Evolutionary conservation across 345 rosid genomes (phyloP).

Genomic region (Triadica sebifera): DNA sequence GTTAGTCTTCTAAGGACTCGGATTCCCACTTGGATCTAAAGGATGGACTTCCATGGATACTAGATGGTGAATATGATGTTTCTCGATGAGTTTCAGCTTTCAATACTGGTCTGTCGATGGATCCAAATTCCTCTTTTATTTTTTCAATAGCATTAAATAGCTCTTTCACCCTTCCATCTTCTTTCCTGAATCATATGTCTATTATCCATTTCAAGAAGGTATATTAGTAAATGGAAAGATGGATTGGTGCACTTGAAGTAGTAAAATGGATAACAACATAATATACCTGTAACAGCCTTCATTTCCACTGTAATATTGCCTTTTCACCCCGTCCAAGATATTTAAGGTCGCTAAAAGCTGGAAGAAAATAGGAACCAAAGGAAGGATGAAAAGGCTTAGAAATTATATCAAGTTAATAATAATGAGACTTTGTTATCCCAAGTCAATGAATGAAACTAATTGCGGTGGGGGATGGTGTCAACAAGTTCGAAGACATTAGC

Average conservation of each 20-base stretch:
- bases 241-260: not conserved
- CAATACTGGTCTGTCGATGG: constrained; percentile 61
- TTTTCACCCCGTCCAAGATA: constrained; percentile 11
- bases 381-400: not conserved
- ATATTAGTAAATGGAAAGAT: not conserved
- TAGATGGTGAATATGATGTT: constrained; percentile 29
- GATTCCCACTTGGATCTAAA: constrained; percentile 21
- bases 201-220: not conserved
- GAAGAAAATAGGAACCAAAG: not conserved
- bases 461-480: not conserved
- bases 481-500: not conserved
- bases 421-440: not conserved
- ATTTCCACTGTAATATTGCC: constrained; percentile 30
- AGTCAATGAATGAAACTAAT: not conserved
- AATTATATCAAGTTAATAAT: too few relatives aligned
- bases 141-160: constrained; percentile 58
- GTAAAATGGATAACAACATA: not conserved
- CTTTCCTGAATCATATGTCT: constrained; percentile 52
- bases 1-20: constrained; percentile 18
- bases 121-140: constrained; percentile 57
- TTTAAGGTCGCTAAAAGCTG: constrained; percentile 60
- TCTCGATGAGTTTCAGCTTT: constrained; percentile 51
- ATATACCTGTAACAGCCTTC: constrained; percentile 63
- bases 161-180: constrained; percentile 50
- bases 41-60: constrained; percentile 19